Evolutionary conservation across 768 basidiomycete genomes (phyloP).

Genomic region (Tricholoma bakamatsutake): DNA sequence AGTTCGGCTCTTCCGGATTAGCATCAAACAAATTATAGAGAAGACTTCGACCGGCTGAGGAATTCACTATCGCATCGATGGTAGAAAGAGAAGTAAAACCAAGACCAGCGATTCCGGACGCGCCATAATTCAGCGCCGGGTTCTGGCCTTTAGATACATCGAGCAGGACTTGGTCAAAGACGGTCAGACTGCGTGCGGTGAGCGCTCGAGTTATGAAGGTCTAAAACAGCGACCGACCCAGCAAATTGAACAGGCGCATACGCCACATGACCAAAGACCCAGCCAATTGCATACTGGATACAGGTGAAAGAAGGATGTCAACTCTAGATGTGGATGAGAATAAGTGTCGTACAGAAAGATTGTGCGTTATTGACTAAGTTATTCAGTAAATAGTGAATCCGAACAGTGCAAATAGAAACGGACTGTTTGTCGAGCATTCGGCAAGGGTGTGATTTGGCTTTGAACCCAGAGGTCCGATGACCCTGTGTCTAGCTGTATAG

Average conservation of each 20-base stretch:
- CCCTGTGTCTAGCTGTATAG: conserved; percentile 80
- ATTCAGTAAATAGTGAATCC: conserved; percentile 1
- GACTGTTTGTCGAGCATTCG: conserved; percentile 45
- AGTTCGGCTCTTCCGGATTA: conserved; percentile 70
- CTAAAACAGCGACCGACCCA: conserved; percentile 38
- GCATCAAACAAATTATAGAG: conserved; percentile 71
- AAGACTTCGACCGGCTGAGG: conserved; percentile 59
- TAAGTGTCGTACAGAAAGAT: conserved; percentile 52
- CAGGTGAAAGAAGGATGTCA: neutral
- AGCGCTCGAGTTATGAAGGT: conserved; percentile 1
- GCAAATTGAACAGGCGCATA: conserved; percentile 65
- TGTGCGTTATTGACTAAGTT: conserved; percentile 40
- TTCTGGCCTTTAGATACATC: conserved; percentile 61
- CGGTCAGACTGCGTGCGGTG: conserved; percentile 39
- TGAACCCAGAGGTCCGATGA: conserved; percentile 79
- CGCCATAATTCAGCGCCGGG: conserved; percentile 67
- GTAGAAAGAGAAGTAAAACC: conserved; percentile 75
- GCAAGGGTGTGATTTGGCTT: conserved; percentile 39
- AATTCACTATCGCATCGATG: conserved; percentile 57
- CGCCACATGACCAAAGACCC: conserved; percentile 61
- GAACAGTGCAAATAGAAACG: conserved; percentile 13
- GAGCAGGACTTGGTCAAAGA: conserved; percentile 67
- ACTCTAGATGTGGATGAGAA: neutral
- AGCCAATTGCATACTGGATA: conserved; percentile 73
- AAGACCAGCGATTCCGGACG: conserved; percentile 66